Evolutionary conservation across 2,329 filamentous ascomycete species (phyloP).

Genomic region (Bipolaris oryzae): DNA sequence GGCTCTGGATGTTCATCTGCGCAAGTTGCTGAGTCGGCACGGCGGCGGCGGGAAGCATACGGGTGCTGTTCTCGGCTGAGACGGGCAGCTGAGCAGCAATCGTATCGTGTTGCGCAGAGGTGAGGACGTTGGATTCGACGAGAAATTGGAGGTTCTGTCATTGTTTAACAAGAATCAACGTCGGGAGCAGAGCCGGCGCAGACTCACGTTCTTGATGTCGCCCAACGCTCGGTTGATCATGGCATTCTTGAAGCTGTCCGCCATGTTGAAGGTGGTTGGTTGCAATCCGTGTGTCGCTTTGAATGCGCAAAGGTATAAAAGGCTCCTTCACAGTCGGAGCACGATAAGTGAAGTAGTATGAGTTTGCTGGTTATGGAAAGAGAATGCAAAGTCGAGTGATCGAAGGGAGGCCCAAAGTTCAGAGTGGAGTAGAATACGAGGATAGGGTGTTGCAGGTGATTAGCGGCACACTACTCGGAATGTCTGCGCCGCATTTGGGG

Average conservation of each 20-base stretch:
- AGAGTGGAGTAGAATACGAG: conserved; percentile 17
- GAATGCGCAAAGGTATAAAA: not conserved
- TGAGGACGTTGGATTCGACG: conserved; percentile 80
- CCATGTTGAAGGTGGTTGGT: conserved; percentile 30
- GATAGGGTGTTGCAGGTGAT: conserved; percentile 10
- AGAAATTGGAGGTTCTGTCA: conserved; percentile 90
- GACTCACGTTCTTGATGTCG: conserved; percentile 79
- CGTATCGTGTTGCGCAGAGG: conserved; percentile 73
- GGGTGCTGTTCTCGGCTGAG: conserved; percentile 69
- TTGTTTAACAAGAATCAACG: conserved; percentile 22
- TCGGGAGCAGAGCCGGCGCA: not conserved
- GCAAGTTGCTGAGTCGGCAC: conserved; percentile 43
- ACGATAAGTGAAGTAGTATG: too few relatives aligned
- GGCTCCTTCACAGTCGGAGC: too few relatives aligned
- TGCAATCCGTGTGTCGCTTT: not conserved
- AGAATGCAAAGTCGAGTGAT: conserved; percentile 8
- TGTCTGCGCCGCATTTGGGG: conserved; percentile 24
- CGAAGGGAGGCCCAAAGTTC: conserved; percentile 2
- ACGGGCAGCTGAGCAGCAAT: conserved; percentile 77
- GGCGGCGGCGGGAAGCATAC: conserved; percentile 33
- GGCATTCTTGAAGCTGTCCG: conserved; percentile 58
- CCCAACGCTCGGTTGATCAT: conserved; percentile 84
- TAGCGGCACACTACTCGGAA: conserved; percentile 21
- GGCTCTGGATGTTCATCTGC: conserved; percentile 39
- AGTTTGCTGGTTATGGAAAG: not conserved